Percentiles rank a stretch among this genome's conserved stretches.
Evolutionary conservation across 106 monocot species (phyloP).

Genomic region (Acorus calamus): DNA sequence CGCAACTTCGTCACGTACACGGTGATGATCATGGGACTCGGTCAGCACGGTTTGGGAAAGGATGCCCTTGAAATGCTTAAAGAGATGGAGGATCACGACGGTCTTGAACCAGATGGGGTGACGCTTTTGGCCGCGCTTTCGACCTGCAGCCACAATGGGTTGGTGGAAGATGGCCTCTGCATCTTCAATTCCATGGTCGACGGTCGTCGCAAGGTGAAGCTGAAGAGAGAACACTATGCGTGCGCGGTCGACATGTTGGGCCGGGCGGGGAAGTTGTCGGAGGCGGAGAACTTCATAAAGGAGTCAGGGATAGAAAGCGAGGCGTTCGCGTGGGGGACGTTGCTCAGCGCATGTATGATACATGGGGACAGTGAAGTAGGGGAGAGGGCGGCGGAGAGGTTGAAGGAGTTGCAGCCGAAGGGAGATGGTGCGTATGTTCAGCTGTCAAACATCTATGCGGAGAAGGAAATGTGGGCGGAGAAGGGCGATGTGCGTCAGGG

Average conservation of each 20-base stretch:
- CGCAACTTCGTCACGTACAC: constrained; percentile 56
- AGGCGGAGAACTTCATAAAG: constrained; percentile 52
- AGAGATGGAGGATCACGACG: constrained; percentile 18
- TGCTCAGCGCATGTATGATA: constrained; percentile 53
- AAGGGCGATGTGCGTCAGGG: constrained; percentile 35
- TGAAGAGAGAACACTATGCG: constrained; percentile 52
- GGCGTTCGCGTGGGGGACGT: constrained; percentile 54
- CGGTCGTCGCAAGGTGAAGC: constrained; percentile 22
- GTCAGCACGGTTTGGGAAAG: constrained; percentile 50
- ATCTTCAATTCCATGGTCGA: constrained; percentile 45
- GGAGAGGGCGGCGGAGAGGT: constrained; percentile 39
- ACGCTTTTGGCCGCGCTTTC: constrained; percentile 46
- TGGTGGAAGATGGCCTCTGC: constrained; percentile 47
- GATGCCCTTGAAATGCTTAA: constrained; percentile 39
- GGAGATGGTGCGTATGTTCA: constrained; percentile 40
- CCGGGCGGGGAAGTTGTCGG: constrained; percentile 48
- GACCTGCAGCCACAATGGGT: constrained; percentile 62
- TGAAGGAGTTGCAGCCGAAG: constrained; percentile 41
- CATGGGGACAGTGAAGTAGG: constrained; percentile 58
- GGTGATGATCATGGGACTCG: constrained; percentile 39
- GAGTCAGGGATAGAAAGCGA: constrained; percentile 38
- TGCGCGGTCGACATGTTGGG: constrained; percentile 66
- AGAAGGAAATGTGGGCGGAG: constrained; percentile 44
- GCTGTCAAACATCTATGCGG: constrained; percentile 69
- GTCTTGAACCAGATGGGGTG: constrained; percentile 39